A percentile compares a stretch with the other conserved stretches of the same genome.
phyloP scores from a whole-genome alignment of 495 filamentous ascomycete species.

The Penicillium macrosclerotiorum region DNA sequence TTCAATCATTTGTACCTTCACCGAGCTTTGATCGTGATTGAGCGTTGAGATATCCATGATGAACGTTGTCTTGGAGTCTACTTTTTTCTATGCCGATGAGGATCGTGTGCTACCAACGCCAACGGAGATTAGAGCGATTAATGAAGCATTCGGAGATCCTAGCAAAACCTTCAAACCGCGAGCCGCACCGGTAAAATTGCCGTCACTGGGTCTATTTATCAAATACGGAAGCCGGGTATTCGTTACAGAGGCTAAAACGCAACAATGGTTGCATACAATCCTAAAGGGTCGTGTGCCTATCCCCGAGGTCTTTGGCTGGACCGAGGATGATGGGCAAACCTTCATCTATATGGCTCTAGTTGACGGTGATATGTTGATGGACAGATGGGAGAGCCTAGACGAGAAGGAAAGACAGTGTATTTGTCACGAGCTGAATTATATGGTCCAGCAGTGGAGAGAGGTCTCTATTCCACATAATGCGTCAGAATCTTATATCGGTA shows the following conservation, averaged over 20 bases:
- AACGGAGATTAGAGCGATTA: constrained; percentile 19
- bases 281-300: constrained; percentile 36
- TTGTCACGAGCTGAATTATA: constrained; percentile 36
- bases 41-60: not conserved
- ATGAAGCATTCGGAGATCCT: constrained; percentile 12
- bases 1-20: too few species aligned
- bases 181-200: constrained; percentile 33
- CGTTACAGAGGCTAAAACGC: constrained; percentile 41
- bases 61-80: too few species aligned
- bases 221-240: constrained; percentile 42
- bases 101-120: constrained; percentile 8
- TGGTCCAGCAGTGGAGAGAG: constrained; percentile 28
- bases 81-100: too few species aligned
- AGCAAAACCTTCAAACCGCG: constrained; percentile 10
- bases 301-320: constrained; percentile 49
- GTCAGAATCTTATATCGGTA: constrained; percentile 32
- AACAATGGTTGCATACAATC: constrained; percentile 32
- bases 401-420: constrained; percentile 33
- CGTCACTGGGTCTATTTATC: constrained; percentile 41
- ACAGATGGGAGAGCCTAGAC: constrained; percentile 35
- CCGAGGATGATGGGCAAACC: constrained; percentile 33
- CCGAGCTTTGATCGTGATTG: too few species aligned
- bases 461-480: constrained; percentile 23
- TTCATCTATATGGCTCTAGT: constrained; percentile 52
- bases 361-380: constrained; percentile 33